Percentiles rank a stretch among this genome's conserved stretches.
Conservation (phyloP, 2,329 filamentous ascomycete species). For the Aureobasidium melanogenum region DNA sequence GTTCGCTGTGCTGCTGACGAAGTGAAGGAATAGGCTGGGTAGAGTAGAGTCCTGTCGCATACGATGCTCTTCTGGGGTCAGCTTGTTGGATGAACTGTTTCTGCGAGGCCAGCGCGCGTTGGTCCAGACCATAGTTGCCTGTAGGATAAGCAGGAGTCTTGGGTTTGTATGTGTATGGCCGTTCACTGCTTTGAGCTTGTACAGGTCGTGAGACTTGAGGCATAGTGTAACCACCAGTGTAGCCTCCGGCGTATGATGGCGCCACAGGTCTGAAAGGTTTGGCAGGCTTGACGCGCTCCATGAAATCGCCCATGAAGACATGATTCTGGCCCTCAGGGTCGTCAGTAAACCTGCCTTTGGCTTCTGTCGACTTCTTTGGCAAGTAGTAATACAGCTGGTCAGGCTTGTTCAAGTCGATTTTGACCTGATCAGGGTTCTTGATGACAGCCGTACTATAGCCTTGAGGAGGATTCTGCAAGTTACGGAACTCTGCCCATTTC, state of each 20-base stretch:
- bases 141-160: conserved; percentile 22
- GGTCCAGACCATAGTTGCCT: conserved; percentile 20
- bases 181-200: conserved; percentile 13
- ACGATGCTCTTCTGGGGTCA: neutral
- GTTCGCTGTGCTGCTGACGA: conserved; percentile 20
- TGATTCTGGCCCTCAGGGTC: conserved; percentile 54
- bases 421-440: conserved; percentile 44
- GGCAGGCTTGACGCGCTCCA: conserved; percentile 52
- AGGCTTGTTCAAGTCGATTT: conserved; percentile 61
- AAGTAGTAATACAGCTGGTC: conserved; percentile 86
- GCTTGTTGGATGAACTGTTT: conserved; percentile 5
- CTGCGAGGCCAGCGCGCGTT: conserved; percentile 16
- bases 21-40: neutral
- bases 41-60: neutral
- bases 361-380: conserved; percentile 76
- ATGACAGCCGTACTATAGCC: conserved; percentile 31
- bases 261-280: conserved; percentile 19
- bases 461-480: conserved; percentile 31
- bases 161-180: conserved; percentile 32
- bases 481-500: conserved; percentile 62
- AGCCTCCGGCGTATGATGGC: conserved; percentile 13
- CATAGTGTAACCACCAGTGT: conserved; percentile 1
- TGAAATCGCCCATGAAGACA: conserved; percentile 62
- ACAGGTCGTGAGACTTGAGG: neutral
- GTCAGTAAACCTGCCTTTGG: conserved; percentile 83